phyloP scores from a whole-genome alignment of 2,329 filamentous ascomycete genomes.

The Scedosporium apiospermum region DNA sequence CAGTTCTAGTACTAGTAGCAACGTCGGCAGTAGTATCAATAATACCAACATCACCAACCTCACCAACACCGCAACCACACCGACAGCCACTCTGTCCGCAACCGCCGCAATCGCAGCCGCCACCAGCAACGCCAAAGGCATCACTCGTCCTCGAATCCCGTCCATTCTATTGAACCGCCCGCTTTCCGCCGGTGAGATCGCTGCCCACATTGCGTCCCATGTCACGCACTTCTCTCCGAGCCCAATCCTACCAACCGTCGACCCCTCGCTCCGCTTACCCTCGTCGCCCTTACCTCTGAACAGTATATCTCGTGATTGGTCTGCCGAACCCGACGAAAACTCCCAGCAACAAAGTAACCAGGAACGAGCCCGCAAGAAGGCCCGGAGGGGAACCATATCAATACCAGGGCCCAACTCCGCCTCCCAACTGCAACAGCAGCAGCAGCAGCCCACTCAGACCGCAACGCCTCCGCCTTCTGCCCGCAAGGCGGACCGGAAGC shows the following conservation, averaged over 20 bases:
- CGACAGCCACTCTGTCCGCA: neutral
- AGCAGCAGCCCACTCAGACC: constrained; percentile 32
- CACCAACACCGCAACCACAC: neutral
- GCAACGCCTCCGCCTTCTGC: constrained; percentile 51
- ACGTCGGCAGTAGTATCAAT: constrained; percentile 12
- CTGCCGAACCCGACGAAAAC: constrained; percentile 15
- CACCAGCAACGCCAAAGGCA: neutral
- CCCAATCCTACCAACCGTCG: constrained; percentile 47
- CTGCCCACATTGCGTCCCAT: constrained; percentile 48
- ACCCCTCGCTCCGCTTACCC: constrained; percentile 45
- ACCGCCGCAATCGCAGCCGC: neutral
- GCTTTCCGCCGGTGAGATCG: constrained; percentile 40
- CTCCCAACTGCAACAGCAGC: constrained; percentile 12
- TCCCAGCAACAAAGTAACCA: neutral
- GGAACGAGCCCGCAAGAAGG: constrained; percentile 31
- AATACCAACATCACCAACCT: neutral
- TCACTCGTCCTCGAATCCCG: neutral
- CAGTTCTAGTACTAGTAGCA: constrained; percentile 19
- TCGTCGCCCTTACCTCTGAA: constrained; percentile 44
- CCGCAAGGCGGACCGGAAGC: constrained; percentile 44
- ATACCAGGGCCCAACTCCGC: neutral
- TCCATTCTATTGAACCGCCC: constrained; percentile 27
- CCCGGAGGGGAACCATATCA: constrained; percentile 26
- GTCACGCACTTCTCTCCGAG: constrained; percentile 50
- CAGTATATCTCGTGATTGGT: constrained; percentile 15